Conservation (phyloP, 2,329 filamentous ascomycete species). For the Botrytis sinoallii region DNA sequence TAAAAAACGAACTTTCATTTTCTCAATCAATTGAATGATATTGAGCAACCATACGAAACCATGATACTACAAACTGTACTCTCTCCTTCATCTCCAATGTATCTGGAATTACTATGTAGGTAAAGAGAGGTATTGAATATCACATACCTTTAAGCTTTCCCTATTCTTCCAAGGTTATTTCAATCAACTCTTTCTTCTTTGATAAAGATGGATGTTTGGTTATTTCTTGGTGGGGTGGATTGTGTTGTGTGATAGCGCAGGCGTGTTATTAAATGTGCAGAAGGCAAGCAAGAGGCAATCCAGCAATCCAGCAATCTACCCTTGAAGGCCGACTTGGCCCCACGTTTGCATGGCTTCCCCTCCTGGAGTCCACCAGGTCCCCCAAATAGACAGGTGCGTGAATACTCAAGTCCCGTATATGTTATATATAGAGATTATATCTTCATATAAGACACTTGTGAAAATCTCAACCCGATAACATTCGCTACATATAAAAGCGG, state of each 20-base stretch:
- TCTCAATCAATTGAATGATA: not conserved
- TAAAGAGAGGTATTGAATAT: not conserved
- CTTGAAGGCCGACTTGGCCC: not conserved
- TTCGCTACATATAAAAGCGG: not conserved
- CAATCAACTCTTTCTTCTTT: not conserved
- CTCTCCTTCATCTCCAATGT: not conserved
- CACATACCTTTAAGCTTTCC: not conserved
- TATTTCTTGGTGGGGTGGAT: not conserved
- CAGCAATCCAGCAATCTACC: not conserved
- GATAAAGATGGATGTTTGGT: not conserved
- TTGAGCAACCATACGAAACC: not conserved
- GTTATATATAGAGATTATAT: not conserved
- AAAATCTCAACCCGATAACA: not conserved
- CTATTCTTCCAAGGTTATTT: not conserved
- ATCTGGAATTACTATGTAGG: not conserved
- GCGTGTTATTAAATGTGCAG: not conserved
- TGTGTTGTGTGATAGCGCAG: not conserved
- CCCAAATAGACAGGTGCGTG: not conserved
- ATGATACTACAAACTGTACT: not conserved
- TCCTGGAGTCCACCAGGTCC: not conserved
- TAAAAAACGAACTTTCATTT: constrained; percentile 7
- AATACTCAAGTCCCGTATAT: too few relatives aligned
- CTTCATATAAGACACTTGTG: not conserved
- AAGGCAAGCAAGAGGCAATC: not conserved
- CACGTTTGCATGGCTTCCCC: not conserved